Evolutionary conservation across 805 yeast species (phyloP), one percentile per base, ranked within the genome.

Genomic region (Zygotorulaspora chibaensis): DNA sequence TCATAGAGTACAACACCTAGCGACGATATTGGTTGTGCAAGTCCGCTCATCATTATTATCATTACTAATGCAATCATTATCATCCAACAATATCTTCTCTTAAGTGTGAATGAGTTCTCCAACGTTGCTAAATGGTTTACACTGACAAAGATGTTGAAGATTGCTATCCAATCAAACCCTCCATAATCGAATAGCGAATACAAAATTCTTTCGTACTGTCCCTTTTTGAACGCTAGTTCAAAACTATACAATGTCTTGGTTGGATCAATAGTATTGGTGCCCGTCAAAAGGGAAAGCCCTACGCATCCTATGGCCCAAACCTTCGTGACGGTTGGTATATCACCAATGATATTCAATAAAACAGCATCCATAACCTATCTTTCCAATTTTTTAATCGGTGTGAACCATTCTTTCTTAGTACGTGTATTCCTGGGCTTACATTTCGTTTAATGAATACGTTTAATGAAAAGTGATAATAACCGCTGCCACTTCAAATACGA

Each of bases 291-390:
- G 1, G 73, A 63, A 12, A 69, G 52, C 4, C 58, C 63, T 4
- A 69, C 52, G n/a, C 70, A 59, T 1, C 72, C 72, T 0, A 65
- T 20, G 2, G 65, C 51, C 65, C 71, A 70, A 1, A 57, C 35
- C 47, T 72, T 62, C 1, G 79, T 74, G 10, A 73, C 71, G 2
- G 68, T 65, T 0, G 78, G 78, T 3, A 61, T 47, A 38, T 58
- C 64, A 10, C 55, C 63, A 8, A 62, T 41, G 18, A 62, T 29
- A 46, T 63, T 58, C 15, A 61, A 36, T 25, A 62, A 15, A 12
- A 62, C 42, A 7, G 56, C 62, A 43, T 65, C 69, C 67, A 62
- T 63, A 33, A n/a, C 36, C n/a, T n/a, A 13, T 33, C 16, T 13
- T 33, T 9, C 16, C 36, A 5, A 16, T 17, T 33, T 10, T 13